Base-by-base conservation (phyloP, 1,284 basidiomycete genomes). In the Malassezia yamatoensis region DNA sequence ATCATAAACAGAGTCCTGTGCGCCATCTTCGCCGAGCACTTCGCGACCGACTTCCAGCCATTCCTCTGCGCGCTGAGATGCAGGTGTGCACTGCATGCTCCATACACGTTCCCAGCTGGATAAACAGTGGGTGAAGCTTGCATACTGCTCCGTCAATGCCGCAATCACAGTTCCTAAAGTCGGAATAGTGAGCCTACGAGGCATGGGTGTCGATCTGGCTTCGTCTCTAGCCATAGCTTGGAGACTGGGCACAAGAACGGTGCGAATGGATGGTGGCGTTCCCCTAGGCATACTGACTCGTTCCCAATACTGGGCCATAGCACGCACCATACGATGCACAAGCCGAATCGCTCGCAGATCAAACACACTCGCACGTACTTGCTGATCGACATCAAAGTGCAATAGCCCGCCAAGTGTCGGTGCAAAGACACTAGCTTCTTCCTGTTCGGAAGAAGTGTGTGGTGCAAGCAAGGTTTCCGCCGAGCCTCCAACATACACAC, bases 101-200 rank as follows among this genome's bases (percentile, higher is more conserved):
- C 82, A 80, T 11, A 88, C 78, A 63, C 83, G 83, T 4, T 80
- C 77, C 24, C 88, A 83, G 49, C 85, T 83, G 59, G 82, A 81
- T 54, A 89, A 74, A 0, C 81, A 82, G 10, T 79, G 78, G 0
- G 79, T 72, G 2, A 90, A 81, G 49, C 83, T 80, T 11, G 78
- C 78, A 37, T 82, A 81, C 53, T 81, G 79, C 50, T 81, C 80
- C 41, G 65, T 62, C 34, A 91, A 76, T 0, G 85, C 83, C 33
- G 83, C 82, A 18, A 88, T 79, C 0, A 83, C 81, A 59, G 87
- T 83, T 5, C 86, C 85, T 10, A 91, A 77, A 0, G 85, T 86
- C 8, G 88, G 87, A 16, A 85, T 81, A 10, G 60, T 56, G 10
- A 45, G 15, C 15, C 21, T 16, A 18, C 43, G 43, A 7, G 41